Evolutionary conservation across 106 monocot species (phyloP).

Genomic region (Dactylorhiza incarnata): DNA sequence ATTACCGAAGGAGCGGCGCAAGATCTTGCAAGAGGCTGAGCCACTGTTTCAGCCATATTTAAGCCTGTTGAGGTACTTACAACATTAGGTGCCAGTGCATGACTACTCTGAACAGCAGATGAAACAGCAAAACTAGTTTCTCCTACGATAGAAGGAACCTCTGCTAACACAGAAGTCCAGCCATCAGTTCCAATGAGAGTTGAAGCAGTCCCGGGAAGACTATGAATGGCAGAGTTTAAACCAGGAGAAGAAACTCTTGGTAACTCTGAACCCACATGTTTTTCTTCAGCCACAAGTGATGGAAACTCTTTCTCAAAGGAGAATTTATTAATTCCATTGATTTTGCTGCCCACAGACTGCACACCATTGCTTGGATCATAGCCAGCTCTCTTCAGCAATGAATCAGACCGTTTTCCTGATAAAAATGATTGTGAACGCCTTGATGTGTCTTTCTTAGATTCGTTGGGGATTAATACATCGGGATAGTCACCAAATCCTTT

Average conservation of each 20-base stretch:
- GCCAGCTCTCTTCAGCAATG: conserved; percentile 29
- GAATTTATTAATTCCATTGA: conserved; percentile 19
- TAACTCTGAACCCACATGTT: conserved; percentile 26
- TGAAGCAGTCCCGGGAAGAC: conserved; percentile 24
- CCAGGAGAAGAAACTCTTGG: conserved; percentile 41
- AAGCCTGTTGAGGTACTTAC: conserved; percentile 26
- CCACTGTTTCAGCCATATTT: conserved; percentile 71
- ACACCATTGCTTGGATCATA: conserved; percentile 27
- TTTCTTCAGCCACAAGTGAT: conserved; percentile 66
- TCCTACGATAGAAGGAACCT: conserved; percentile 34
- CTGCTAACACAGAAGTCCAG: conserved; percentile 64
- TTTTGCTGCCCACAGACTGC: conserved; percentile 13
- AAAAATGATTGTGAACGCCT: conserved; percentile 41
- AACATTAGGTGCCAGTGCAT: conserved; percentile 4
- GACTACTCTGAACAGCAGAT: conserved; percentile 15
- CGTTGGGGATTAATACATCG: conserved; percentile 13
- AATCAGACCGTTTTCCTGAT: conserved; percentile 29
- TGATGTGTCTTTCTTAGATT: conserved; percentile 35
- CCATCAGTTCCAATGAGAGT: conserved; percentile 37
- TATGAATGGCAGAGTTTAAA: conserved; percentile 31
- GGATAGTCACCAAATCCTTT: conserved; percentile 37
- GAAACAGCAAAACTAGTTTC: conserved; percentile 16
- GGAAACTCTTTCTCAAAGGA: conserved; percentile 83
- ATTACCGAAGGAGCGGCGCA: conserved; percentile 37
- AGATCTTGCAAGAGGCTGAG: conserved; percentile 38